A percentile compares a stretch with the other conserved stretches of the same genome.
Conservation (phyloP, 805 yeast genomes). For the Candida rishiriensis region DNA sequence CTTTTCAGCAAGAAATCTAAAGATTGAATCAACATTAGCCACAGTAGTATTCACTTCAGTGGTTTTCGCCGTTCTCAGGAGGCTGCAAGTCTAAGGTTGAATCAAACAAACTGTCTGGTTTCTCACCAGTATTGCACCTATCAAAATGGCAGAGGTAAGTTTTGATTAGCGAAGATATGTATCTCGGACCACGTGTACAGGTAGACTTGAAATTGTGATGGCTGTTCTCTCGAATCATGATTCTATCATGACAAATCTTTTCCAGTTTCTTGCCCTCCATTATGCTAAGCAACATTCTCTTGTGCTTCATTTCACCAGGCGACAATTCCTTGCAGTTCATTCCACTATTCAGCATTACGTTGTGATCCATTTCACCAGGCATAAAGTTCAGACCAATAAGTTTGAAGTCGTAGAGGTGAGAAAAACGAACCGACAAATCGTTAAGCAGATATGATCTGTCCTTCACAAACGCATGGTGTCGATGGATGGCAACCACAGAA, state of each 20-base stretch:
- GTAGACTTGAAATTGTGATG: slow-evolving; percentile 68
- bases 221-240: slow-evolving; percentile 65
- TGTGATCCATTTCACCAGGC: too few species aligned
- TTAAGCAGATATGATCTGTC: slow-evolving; percentile 63
- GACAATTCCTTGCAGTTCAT: too few species aligned
- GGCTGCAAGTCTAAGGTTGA: slow-evolving; percentile 50
- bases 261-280: slow-evolving; percentile 29
- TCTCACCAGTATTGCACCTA: slow-evolving; percentile 36
- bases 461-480: slow-evolving; percentile 65
- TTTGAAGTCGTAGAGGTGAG: slow-evolving; percentile 39
- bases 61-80: slow-evolving; percentile 1
- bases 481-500: slow-evolving; percentile 58
- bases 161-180: slow-evolving; percentile 55
- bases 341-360: too few species aligned
- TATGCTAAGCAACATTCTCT: too few species aligned
- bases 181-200: slow-evolving; percentile 33
- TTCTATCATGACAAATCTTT: slow-evolving; percentile 49
- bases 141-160: slow-evolving; percentile 66
- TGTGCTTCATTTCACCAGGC: too few species aligned
- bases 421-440: slow-evolving; percentile 38
- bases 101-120: slow-evolving; percentile 64
- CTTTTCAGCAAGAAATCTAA: background rate
- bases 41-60: background rate
- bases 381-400: slow-evolving; percentile 63
- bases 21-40: background rate